Conservation (phyloP, 2,329 filamentous ascomycete species). For the Alternaria sp. region DNA sequence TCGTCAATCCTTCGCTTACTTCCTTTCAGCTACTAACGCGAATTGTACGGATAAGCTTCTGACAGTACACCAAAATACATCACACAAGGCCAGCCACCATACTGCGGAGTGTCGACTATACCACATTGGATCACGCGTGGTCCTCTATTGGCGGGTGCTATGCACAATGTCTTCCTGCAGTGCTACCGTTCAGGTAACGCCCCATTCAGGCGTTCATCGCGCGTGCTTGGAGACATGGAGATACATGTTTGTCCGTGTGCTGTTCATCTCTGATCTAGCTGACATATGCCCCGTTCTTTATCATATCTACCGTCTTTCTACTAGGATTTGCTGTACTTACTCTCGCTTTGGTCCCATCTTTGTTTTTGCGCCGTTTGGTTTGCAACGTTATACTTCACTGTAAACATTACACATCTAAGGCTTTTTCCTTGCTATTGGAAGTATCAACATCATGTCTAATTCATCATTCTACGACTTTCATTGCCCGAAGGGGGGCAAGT, state of each 20-base stretch:
- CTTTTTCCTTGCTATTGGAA: neutral
- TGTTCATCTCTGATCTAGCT: conserved; percentile 17
- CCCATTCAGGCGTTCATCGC: conserved; percentile 19
- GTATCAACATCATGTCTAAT: conserved; percentile 10
- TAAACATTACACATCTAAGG: neutral
- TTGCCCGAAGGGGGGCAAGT: conserved; percentile 33
- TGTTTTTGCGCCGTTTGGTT: conserved; percentile 1
- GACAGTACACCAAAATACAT: conserved; percentile 25
- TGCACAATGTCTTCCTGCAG: conserved; percentile 5
- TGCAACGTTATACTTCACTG: neutral
- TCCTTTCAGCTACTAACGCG: conserved; percentile 22
- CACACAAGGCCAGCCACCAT: conserved; percentile 20
- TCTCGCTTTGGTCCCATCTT: conserved; percentile 12
- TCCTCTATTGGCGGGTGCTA: conserved; percentile 16
- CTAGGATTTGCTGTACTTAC: conserved; percentile 9
- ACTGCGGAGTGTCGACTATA: conserved; percentile 12
- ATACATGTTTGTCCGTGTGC: conserved; percentile 12
- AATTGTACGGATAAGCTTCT: conserved; percentile 26
- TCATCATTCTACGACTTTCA: conserved; percentile 26
- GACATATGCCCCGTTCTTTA: conserved; percentile 17
- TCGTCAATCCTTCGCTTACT: conserved; percentile 27
- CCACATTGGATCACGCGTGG: conserved; percentile 9
- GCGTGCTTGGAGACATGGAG: conserved; percentile 8
- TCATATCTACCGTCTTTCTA: conserved; percentile 8
- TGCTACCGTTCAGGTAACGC: conserved; percentile 16